These are phyloP conservation scores for Athelia psychrophila DNA, from an alignment of 1,284 basidiomycete genomes.

Conservation along the genomic window DNA sequence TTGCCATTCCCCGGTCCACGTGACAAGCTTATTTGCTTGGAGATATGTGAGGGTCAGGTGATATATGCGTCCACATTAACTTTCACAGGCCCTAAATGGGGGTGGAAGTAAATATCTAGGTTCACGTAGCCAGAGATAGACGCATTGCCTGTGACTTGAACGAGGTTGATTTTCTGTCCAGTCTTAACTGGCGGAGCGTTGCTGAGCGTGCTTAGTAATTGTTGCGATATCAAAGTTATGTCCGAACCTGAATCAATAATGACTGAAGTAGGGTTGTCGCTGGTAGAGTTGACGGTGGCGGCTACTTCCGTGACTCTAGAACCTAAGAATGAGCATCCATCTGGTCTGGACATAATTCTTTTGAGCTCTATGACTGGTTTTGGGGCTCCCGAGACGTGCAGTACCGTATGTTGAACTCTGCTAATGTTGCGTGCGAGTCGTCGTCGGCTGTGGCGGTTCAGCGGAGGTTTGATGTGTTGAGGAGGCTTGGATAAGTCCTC, in stretches of 20 bases:
- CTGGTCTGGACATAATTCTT: conserved; percentile 21
- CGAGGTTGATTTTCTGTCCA: neutral
- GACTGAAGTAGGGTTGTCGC: neutral
- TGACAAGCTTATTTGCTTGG: no score
- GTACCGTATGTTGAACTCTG: neutral
- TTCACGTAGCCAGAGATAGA: neutral
- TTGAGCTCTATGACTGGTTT: conserved; percentile 12
- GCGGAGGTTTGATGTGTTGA: no score
- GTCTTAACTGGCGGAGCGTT: neutral
- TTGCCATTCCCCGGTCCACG: no score
- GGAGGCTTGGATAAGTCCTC: no score
- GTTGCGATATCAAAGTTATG: conserved; percentile 10
- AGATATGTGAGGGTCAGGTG: no score
- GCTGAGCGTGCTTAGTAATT: conserved; percentile 9
- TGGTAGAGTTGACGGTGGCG: conserved; percentile 10
- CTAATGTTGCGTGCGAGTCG: conserved; percentile 2
- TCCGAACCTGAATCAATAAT: conserved; percentile 16
- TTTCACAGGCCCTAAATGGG: neutral
- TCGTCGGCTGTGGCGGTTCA: conserved; percentile 3
- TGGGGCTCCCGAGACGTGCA: neutral
- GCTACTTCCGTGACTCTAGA: conserved; percentile 18
- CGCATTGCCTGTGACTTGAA: neutral
- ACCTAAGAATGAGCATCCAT: conserved; percentile 25
- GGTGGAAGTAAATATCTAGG: neutral
- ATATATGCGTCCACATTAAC: neutral